Conservation (phyloP, 1,139 yeast species). For the Hansenula lynferdii region DNA sequence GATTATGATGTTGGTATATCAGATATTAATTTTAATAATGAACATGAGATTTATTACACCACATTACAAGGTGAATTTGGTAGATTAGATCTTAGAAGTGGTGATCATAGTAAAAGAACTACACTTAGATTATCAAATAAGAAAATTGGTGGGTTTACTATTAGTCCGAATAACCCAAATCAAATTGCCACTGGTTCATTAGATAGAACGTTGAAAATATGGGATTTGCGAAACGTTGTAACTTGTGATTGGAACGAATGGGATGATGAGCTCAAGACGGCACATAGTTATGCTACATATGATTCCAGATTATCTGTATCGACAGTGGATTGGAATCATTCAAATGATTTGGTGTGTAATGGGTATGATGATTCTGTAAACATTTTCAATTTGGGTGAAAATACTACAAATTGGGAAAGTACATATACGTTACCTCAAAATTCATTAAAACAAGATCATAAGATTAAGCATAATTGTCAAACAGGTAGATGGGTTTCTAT, state of each 20-base stretch:
- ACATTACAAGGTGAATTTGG: conserved; percentile 79
- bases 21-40: conserved; percentile 53
- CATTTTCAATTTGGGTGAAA: conserved; percentile 41
- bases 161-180: conserved; percentile 58
- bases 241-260: conserved; percentile 43
- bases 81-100: conserved; percentile 57
- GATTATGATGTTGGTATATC: conserved; percentile 51
- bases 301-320: conserved; percentile 76
- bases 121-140: conserved; percentile 72
- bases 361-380: conserved; percentile 86
- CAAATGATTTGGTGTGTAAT: conserved; percentile 78
- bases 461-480: conserved; percentile 84
- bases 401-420: conserved; percentile 19
- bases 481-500: conserved; percentile 97
- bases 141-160: conserved; percentile 83
- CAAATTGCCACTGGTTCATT: conserved; percentile 84
- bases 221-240: conserved; percentile 69
- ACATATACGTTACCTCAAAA: conserved; percentile 27
- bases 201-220: conserved; percentile 75
- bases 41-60: conserved; percentile 60
- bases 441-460: conserved; percentile 52
- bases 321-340: conserved; percentile 77
- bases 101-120: conserved; percentile 29
- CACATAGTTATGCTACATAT: conserved; percentile 58
- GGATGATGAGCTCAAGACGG: conserved; percentile 37